Conservation (phyloP, 139 green algal genomes). For the Raphidocelis subcapitata region DNA sequence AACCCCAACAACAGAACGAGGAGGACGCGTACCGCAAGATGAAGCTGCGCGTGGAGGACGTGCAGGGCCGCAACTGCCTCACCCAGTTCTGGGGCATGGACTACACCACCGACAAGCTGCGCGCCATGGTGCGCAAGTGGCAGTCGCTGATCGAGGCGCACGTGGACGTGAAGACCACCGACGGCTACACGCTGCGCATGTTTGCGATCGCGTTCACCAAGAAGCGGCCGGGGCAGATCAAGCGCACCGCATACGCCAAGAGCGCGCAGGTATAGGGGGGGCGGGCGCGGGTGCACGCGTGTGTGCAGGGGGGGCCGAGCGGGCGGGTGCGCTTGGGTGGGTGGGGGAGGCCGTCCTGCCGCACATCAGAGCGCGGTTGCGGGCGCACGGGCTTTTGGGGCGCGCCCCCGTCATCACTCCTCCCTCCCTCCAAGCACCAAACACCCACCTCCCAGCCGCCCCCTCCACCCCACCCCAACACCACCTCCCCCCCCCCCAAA, state of each 20-base stretch:
- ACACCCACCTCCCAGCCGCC: not conserved
- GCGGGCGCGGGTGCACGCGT: no score
- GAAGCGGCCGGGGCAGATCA: constrained; percentile 89
- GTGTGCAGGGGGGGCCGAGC: no score
- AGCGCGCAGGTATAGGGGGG: constrained; percentile 50
- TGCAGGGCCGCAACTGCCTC: constrained; percentile 94
- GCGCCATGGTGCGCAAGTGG: constrained; percentile 98
- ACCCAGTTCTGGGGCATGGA: constrained; percentile 99
- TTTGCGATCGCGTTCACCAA: constrained; percentile 99
- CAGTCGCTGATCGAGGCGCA: constrained; percentile 97
- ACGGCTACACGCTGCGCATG: constrained; percentile 96
- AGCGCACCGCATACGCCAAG: constrained; percentile 96
- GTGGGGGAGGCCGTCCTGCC: no score
- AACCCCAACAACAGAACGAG: no score
- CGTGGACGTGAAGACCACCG: constrained; percentile 99
- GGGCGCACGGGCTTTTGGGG: no score
- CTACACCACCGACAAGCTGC: constrained; percentile 99
- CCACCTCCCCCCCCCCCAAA: constrained; percentile 27
- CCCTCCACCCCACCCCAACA: not conserved
- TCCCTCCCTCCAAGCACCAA: no score
- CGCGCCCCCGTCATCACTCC: no score
- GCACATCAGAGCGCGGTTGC: no score
- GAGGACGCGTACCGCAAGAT: constrained; percentile 98
- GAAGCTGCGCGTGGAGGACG: constrained; percentile 91
- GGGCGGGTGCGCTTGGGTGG: no score